Percentiles rank a stretch among this genome's conserved stretches.
phyloP scores from a whole-genome alignment of 176 grass and related monocot species.

The Triticum dicoccoides region DNA sequence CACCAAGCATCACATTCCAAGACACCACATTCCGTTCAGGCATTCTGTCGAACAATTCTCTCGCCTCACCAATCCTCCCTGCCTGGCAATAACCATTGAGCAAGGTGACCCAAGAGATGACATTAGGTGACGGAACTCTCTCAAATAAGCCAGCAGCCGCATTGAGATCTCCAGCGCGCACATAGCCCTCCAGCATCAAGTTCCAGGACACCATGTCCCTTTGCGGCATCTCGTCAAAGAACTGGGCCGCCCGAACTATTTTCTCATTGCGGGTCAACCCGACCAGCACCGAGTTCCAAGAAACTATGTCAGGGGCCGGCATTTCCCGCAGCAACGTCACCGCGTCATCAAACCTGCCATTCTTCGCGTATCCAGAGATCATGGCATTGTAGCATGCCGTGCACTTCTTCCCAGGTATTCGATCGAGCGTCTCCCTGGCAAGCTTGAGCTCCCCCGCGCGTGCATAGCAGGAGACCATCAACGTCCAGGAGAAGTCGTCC shows the following conservation, averaged over 20 bases:
- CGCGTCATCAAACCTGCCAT: constrained; percentile 39
- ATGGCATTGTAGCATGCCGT: constrained; percentile 55
- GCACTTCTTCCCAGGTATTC: constrained; percentile 47
- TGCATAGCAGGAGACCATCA: constrained; percentile 56
- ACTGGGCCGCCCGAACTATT: constrained; percentile 20
- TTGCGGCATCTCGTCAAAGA: constrained; percentile 47
- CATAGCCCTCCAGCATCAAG: constrained; percentile 59
- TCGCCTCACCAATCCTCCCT: constrained; percentile 35
- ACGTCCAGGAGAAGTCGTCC: constrained; percentile 47
- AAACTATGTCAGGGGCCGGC: constrained; percentile 25
- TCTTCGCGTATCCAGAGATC: constrained; percentile 64
- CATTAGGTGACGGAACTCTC: constrained; percentile 42
- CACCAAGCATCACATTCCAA: constrained; percentile 64
- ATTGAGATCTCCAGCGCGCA: constrained; percentile 41
- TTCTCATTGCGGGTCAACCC: constrained; percentile 38
- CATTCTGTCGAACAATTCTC: constrained; percentile 51
- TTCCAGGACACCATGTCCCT: constrained; percentile 61
- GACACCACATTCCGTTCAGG: constrained; percentile 42
- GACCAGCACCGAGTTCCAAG: constrained; percentile 50
- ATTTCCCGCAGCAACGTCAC: constrained; percentile 37
- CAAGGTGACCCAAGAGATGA: constrained; percentile 62
- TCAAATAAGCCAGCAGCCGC: constrained; percentile 36
- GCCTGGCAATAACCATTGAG: constrained; percentile 48
- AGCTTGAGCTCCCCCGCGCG: constrained; percentile 40
- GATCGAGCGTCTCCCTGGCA: constrained; percentile 37